Evolutionary conservation across 2,329 filamentous ascomycete genomes (phyloP), one percentile per base, ranked within the genome.

Genomic region (Penicillium concentricum): DNA sequence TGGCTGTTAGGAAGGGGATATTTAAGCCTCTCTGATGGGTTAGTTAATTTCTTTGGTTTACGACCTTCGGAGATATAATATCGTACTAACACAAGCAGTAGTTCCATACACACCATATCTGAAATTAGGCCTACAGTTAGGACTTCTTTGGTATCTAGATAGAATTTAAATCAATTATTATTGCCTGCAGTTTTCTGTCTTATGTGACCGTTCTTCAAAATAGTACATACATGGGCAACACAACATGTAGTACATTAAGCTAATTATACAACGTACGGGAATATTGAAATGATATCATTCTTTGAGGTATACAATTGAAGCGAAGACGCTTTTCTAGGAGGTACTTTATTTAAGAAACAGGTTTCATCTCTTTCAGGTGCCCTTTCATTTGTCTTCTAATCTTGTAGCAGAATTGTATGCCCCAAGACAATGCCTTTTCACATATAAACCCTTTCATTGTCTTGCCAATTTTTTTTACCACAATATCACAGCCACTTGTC

Each of bases 1-100:
- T 58, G 58, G 62, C 61, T 26, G 34, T 64, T 41, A 37, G 56
- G 35, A 60, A 56, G 44, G 59, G 59, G 22, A 62, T 64, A 12
- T 57, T 66, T 22, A 53, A 57, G 45, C 42, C 46, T 22, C 9
- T 41, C 4, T 46, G 28, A 52, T n/a, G 22, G 30, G n/a, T 37
- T n/a, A 15, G 22, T 44, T 38, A 6, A 12, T 26, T 37, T 1
- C 15, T 38, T 18, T 7, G 4, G 22, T 38, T 38, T 1, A 2
- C 30, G 15, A 7, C 5, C 13, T 16, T 22, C 9, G 12, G 9
- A 1, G 5, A 6, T 15, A 34, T 22, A 16, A 12, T 12, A 34
- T 12, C 13, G 41, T 43, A 9, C n/a, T 50, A 20, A 42, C 28
- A 24, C 10, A 48, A 18, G 8, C 10, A 50, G 47, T n/a, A 16